phyloP scores from a whole-genome alignment of 2,329 filamentous ascomycete species.

The Diaporthe vexans region DNA sequence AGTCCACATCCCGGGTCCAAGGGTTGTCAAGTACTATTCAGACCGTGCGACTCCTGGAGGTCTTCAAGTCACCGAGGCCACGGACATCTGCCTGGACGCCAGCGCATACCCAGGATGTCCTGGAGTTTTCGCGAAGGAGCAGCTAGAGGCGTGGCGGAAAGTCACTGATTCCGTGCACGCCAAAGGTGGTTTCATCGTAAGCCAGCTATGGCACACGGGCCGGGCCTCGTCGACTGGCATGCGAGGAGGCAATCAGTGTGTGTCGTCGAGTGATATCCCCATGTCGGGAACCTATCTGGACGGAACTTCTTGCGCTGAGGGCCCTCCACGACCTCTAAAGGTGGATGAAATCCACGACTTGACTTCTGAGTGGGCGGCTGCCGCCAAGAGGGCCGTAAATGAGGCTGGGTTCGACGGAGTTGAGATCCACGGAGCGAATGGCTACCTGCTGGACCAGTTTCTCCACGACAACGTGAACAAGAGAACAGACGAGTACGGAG shows the following conservation, averaged over 20 bases:
- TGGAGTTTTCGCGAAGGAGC: slow-evolving; percentile 49
- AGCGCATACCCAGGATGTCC: slow-evolving; percentile 49
- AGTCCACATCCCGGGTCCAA: slow-evolving; percentile 50
- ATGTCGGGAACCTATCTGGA: slow-evolving; percentile 45
- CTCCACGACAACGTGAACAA: slow-evolving; percentile 64
- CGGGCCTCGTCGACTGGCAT: slow-evolving; percentile 46
- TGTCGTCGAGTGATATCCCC: slow-evolving; percentile 34
- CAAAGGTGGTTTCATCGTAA: slow-evolving; percentile 69
- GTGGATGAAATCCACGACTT: slow-evolving; percentile 73
- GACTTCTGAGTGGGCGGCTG: slow-evolving; percentile 69
- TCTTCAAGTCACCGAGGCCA: slow-evolving; percentile 49
- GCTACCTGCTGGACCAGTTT: slow-evolving; percentile 75
- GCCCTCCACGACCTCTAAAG: slow-evolving; percentile 74
- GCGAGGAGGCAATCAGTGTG: slow-evolving; percentile 36
- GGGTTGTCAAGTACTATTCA: slow-evolving; percentile 50
- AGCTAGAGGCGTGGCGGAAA: slow-evolving; percentile 56
- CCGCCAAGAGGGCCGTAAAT: slow-evolving; percentile 67
- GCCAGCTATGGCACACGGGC: slow-evolving; percentile 65
- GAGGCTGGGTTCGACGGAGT: slow-evolving; percentile 79
- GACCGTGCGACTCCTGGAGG: slow-evolving; percentile 52
- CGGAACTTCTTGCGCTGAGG: slow-evolving; percentile 38
- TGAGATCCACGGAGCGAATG: slow-evolving; percentile 71
- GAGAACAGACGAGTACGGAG: slow-evolving; percentile 66
- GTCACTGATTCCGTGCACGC: slow-evolving; percentile 71
- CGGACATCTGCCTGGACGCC: slow-evolving; percentile 48